Evolutionary conservation across 305 asterid species (phyloP).

Genomic region (Andrographis paniculata): DNA sequence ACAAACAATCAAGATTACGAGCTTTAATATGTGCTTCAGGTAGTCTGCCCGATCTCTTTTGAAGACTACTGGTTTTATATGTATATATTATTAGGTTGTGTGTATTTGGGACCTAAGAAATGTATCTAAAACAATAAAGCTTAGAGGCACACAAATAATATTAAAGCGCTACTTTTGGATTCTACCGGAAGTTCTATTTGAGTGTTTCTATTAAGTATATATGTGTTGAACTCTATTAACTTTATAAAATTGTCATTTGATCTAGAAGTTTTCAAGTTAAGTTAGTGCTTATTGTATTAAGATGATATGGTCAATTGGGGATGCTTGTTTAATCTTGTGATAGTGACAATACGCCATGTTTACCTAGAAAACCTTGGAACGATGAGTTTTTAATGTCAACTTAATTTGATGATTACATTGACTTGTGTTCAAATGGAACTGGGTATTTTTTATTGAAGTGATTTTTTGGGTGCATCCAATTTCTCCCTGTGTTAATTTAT

Average conservation of each 20-base stretch:
- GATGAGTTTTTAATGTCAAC: too few species aligned
- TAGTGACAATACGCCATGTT: not conserved
- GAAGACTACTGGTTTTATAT: too few species aligned
- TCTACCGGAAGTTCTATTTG: slow-evolving; percentile 83
- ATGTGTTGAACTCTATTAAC: not conserved
- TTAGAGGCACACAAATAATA: slow-evolving; percentile 97
- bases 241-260: not conserved
- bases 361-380: too few species aligned
- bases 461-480: too few species aligned
- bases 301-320: not conserved
- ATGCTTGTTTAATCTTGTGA: not conserved
- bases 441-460: too few species aligned
- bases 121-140: slow-evolving; percentile 91
- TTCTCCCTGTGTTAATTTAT: too few species aligned
- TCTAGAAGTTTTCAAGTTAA: not conserved
- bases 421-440: too few species aligned
- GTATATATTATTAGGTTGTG: too few species aligned
- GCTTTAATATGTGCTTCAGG: too few species aligned
- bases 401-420: too few species aligned
- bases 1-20: too few species aligned
- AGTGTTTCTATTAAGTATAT: not conserved
- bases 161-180: slow-evolving; percentile 77
- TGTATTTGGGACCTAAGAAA: slow-evolving; percentile 97
- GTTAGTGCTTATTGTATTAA: not conserved
- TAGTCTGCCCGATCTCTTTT: too few species aligned